Percentiles rank a stretch among this genome's conserved stretches.
These are phyloP conservation scores for Artemisia annua DNA, from an alignment of 129 eudicot species.

Conservation along the genomic window DNA sequence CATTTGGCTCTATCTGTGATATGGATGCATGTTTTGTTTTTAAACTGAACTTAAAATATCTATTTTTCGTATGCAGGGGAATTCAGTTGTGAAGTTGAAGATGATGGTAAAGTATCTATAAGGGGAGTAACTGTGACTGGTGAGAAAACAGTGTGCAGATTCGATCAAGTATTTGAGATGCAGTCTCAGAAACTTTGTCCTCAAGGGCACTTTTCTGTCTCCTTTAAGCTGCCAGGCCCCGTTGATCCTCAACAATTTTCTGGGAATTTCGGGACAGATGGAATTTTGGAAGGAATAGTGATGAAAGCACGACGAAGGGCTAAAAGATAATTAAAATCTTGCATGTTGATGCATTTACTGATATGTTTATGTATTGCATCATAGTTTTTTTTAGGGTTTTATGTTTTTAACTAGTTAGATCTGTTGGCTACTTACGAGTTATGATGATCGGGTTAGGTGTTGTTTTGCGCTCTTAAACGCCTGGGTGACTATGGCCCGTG, in stretches of 20 bases:
- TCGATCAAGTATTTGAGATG: conserved; percentile 71
- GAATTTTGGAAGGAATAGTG: conserved; percentile 86
- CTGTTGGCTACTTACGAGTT: conserved; percentile 20
- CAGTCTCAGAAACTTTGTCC: conserved; percentile 90
- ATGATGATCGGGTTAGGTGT: conserved; percentile 31
- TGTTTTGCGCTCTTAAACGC: conserved; percentile 4
- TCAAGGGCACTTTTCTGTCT: conserved; percentile 79
- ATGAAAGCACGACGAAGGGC: conserved; percentile 43
- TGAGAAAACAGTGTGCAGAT: conserved; percentile 60
- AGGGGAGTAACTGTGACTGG: conserved; percentile 78
- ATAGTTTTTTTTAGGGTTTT: conserved; percentile 23
- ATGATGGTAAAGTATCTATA: conserved; percentile 69
- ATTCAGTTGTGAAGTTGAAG: conserved; percentile 85
- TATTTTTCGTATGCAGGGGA: conserved; percentile 53
- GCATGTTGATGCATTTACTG: conserved; percentile 24
- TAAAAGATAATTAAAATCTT: conserved; percentile 28
- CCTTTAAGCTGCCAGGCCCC: conserved; percentile 88
- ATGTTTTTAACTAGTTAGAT: conserved; percentile 27
- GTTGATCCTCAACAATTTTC: conserved; percentile 77
- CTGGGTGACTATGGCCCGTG: not conserved
- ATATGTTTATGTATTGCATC: conserved; percentile 24
- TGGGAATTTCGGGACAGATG: conserved; percentile 82
- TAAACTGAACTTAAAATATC: not conserved
- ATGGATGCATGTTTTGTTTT: not conserved
- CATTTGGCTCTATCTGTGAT: not conserved